These are phyloP conservation scores for Yamadazyma conglobata DNA, from an alignment of 1,139 yeast species.

Conservation along the genomic window DNA sequence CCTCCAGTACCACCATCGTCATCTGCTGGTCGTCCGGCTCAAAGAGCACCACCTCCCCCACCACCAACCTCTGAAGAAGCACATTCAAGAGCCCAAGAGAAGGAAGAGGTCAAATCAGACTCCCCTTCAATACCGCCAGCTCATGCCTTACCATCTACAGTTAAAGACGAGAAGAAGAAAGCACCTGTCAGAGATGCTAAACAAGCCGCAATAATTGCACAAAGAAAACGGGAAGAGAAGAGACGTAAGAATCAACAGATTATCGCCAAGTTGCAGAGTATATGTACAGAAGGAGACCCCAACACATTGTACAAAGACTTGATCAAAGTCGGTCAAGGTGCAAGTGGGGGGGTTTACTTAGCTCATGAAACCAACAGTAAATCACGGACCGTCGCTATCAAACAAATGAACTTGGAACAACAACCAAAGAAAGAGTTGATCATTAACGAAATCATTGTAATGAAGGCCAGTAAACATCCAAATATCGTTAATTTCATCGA, in stretches of 20 bases:
- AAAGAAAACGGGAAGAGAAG: slow-evolving; percentile 74
- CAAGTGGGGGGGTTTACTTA: slow-evolving; percentile 94
- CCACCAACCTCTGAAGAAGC: slow-evolving; percentile 7
- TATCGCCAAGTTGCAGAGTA: slow-evolving; percentile 64
- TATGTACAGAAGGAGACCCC: slow-evolving; percentile 91
- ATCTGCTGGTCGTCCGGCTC: slow-evolving; percentile 14
- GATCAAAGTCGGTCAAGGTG: slow-evolving; percentile 93
- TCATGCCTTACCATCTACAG: slow-evolving; percentile 3
- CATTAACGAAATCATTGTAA: slow-evolving; percentile 87
- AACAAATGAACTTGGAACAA: slow-evolving; percentile 88
- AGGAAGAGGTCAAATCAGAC: slow-evolving; percentile 1
- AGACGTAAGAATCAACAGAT: slow-evolving; percentile 66
- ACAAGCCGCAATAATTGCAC: slow-evolving; percentile 54
- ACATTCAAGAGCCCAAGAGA: not conserved
- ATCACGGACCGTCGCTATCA: slow-evolving; percentile 77
- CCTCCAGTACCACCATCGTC: slow-evolving; percentile 22
- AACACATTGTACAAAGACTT: slow-evolving; percentile 63
- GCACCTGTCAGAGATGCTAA: slow-evolving; percentile 51
- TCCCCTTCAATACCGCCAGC: slow-evolving; percentile 2
- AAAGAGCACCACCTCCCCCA: slow-evolving; percentile 11
- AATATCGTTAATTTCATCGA: slow-evolving; percentile 92
- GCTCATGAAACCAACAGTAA: slow-evolving; percentile 64
- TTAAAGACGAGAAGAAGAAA: slow-evolving; percentile 13
- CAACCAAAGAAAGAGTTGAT: slow-evolving; percentile 96
- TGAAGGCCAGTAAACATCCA: slow-evolving; percentile 87